Percentiles rank a stretch among this genome's conserved stretches.
Evolutionary conservation across 108 stramenopile species (phyloP).

Genomic region (Skeletonema costatum): DNA sequence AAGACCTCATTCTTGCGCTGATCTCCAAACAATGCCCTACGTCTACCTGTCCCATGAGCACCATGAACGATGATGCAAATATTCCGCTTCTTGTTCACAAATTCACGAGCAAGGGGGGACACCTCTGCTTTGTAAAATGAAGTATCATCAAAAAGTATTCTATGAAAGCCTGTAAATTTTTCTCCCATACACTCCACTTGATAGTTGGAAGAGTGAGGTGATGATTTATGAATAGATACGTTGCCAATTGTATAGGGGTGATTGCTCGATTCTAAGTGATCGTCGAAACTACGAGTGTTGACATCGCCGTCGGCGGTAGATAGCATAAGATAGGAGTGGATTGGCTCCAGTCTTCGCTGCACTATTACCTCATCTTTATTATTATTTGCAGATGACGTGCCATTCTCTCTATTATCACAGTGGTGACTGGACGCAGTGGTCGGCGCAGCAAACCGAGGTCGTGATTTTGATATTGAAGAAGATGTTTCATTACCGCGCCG

Average conservation of each 20-base stretch:
- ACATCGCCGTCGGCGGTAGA: neutral
- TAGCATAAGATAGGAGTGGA: conserved; percentile 18
- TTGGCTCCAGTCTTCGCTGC: conserved; percentile 4
- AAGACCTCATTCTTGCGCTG: neutral
- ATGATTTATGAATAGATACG: conserved; percentile 7
- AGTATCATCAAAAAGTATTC: conserved; percentile 14
- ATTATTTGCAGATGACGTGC: neutral
- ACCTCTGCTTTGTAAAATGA: conserved; percentile 11
- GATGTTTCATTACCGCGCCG: neutral
- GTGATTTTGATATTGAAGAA: neutral
- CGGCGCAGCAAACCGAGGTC: neutral
- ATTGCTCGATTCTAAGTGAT: conserved; percentile 1
- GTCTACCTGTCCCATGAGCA: conserved; percentile 14
- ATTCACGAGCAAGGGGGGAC: conserved; percentile 17
- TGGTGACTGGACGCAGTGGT: neutral
- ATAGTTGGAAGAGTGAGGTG: conserved; percentile 7
- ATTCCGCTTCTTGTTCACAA: conserved; percentile 15
- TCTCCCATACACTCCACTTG: conserved; percentile 18
- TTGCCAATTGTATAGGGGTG: conserved; percentile 3
- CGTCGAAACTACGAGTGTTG: neutral
- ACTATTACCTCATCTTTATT: neutral
- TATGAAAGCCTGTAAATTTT: conserved; percentile 18
- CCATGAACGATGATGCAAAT: conserved; percentile 19
- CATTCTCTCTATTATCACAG: neutral
- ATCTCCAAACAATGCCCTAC: conserved; percentile 10